phyloP scores from a whole-genome alignment of 2,329 filamentous ascomycete genomes.

The Nemania sp. region DNA sequence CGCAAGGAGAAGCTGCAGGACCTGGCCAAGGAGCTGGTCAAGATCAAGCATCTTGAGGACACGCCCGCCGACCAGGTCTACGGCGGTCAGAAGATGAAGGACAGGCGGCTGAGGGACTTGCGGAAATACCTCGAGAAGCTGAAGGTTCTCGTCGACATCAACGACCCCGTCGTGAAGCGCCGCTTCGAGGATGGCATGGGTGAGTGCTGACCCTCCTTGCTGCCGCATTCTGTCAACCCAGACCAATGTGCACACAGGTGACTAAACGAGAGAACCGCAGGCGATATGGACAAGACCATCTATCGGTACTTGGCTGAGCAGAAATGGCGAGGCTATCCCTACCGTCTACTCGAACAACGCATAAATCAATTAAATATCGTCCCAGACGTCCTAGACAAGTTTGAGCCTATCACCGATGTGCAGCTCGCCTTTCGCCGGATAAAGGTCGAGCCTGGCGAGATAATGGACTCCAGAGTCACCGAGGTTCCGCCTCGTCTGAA shows the following conservation, averaged over 20 bases:
- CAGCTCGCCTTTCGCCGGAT: conserved; percentile 76
- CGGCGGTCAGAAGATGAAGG: conserved; percentile 67
- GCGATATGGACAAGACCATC: conserved; percentile 94
- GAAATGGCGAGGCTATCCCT: conserved; percentile 86
- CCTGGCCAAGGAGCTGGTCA: conserved; percentile 68
- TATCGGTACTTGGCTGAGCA: conserved; percentile 86
- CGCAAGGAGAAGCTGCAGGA: conserved; percentile 76
- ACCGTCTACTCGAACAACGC: conserved; percentile 79
- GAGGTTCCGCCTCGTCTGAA: conserved; percentile 74
- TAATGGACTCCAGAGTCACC: conserved; percentile 74
- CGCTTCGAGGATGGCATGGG: conserved; percentile 89
- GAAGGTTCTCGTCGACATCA: conserved; percentile 91
- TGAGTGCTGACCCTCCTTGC: conserved; percentile 47
- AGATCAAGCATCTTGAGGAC: conserved; percentile 69
- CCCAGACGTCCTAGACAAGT: conserved; percentile 81
- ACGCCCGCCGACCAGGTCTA: conserved; percentile 58
- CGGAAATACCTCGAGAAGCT: conserved; percentile 71
- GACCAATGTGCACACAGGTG: not conserved
- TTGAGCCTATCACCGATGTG: conserved; percentile 79
- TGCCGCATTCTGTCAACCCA: not conserved
- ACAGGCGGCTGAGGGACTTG: conserved; percentile 70
- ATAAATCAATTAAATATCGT: conserved; percentile 84
- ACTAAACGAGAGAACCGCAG: conserved; percentile 49
- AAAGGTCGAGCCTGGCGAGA: conserved; percentile 73
- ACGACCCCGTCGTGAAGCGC: conserved; percentile 91